These are phyloP conservation scores for Bipolaris zeicola DNA, from an alignment of 2,329 filamentous ascomycete genomes.

Conservation along the genomic window DNA sequence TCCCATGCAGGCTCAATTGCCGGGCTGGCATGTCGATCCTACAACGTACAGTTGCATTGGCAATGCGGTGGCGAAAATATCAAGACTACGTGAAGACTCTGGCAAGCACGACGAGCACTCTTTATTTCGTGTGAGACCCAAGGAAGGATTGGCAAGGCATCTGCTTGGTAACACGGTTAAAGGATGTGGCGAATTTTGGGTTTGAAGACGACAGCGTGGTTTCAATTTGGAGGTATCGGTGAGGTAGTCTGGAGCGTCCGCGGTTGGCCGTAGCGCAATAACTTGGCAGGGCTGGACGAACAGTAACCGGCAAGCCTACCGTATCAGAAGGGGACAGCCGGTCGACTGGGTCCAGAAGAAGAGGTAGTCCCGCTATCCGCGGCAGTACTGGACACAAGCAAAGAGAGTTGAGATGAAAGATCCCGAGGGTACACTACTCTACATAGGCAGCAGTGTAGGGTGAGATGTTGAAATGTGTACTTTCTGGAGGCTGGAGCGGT, in stretches of 20 bases:
- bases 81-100: background rate
- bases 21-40: background rate
- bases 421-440: background rate
- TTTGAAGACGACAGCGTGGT: constrained; percentile 15
- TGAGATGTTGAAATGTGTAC: background rate
- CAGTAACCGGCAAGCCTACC: constrained; percentile 20
- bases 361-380: background rate
- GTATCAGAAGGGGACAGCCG: constrained; percentile 6
- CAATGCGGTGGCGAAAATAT: background rate
- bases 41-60: background rate
- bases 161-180: constrained; percentile 9
- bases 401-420: background rate
- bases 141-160: background rate
- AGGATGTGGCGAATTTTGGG: constrained; percentile 22
- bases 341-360: constrained; percentile 2
- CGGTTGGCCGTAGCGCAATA: constrained; percentile 33
- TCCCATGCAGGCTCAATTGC: background rate
- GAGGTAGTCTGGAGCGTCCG: constrained; percentile 36
- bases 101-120: background rate
- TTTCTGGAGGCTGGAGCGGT: background rate
- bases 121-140: background rate
- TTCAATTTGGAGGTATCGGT: constrained; percentile 29
- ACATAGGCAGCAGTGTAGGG: background rate
- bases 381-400: background rate
- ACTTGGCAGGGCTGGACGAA: constrained; percentile 21